These are phyloP conservation scores for Colletotrichum sojae DNA, from an alignment of 2,329 filamentous ascomycete species.

Conservation along the genomic window DNA sequence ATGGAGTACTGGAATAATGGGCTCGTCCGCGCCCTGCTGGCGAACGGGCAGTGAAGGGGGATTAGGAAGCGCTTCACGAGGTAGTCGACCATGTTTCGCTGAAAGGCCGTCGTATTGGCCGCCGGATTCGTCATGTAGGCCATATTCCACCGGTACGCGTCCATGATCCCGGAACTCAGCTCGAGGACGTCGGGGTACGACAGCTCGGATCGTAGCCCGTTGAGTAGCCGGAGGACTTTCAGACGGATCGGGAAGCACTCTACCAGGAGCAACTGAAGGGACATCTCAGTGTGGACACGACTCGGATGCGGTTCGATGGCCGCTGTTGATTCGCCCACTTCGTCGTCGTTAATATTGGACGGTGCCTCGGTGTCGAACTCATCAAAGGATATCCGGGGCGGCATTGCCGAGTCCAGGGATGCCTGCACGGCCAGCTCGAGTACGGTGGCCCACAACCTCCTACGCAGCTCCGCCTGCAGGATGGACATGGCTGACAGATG, in stretches of 20 bases:
- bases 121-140: conserved; percentile 38
- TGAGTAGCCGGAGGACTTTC: conserved; percentile 52
- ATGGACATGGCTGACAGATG: conserved; percentile 52
- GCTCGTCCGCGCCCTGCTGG: conserved; percentile 56
- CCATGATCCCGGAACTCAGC: conserved; percentile 51
- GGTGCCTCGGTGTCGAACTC: conserved; percentile 58
- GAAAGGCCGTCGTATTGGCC: conserved; percentile 51
- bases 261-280: conserved; percentile 53
- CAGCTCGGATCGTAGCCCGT: conserved; percentile 49
- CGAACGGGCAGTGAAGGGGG: conserved; percentile 66
- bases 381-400: conserved; percentile 54
- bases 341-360: conserved; percentile 53
- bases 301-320: conserved; percentile 44
- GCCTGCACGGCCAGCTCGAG: conserved; percentile 57
- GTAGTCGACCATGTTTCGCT: conserved; percentile 65
- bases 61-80: conserved; percentile 69
- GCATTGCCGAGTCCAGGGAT: conserved; percentile 56
- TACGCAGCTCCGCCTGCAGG: conserved; percentile 55
- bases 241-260: conserved; percentile 54
- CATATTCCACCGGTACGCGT: conserved; percentile 44
- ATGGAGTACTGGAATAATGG: conserved; percentile 65
- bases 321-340: conserved; percentile 42
- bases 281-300: conserved; percentile 49
- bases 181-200: conserved; percentile 53
- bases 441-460: conserved; percentile 60